Evolutionary conservation across 495 filamentous ascomycete species (phyloP).

Genomic region (Penicillium flavigenum): DNA sequence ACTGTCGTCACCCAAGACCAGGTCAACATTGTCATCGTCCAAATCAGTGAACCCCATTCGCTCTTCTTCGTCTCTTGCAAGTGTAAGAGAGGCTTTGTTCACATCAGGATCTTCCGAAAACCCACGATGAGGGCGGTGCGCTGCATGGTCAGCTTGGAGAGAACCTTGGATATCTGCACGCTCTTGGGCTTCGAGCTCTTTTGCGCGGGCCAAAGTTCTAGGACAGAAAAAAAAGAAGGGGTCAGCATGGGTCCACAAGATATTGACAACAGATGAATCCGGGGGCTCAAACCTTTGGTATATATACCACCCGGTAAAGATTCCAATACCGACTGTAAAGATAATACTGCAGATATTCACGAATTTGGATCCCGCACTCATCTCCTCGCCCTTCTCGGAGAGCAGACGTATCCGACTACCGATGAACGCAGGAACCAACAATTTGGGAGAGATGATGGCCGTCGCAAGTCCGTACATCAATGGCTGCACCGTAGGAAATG

Average conservation of each 20-base stretch:
- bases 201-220: constrained; percentile 77
- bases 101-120: constrained; percentile 50
- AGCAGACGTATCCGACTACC: constrained; percentile 67
- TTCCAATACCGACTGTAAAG: constrained; percentile 65
- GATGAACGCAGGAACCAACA: constrained; percentile 91
- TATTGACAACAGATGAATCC: neutral
- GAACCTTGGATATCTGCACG: constrained; percentile 49
- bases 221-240: neutral
- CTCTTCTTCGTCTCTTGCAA: constrained; percentile 51
- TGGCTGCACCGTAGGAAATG: constrained; percentile 82
- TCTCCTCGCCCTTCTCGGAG: constrained; percentile 64
- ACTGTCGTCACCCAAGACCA: constrained; percentile 43
- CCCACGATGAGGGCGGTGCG: constrained; percentile 37
- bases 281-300: constrained; percentile 58
- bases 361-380: constrained; percentile 53
- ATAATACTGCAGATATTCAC: constrained; percentile 84
- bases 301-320: constrained; percentile 77
- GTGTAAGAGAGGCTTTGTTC: constrained; percentile 43
- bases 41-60: constrained; percentile 48
- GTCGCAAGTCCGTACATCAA: constrained; percentile 78
- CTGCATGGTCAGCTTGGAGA: constrained; percentile 41
- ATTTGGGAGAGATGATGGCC: constrained; percentile 72
- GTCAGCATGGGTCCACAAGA: constrained; percentile 9
- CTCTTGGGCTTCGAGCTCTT: constrained; percentile 82
- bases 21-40: constrained; percentile 44